Evolutionary conservation across 164 flowering plant genomes (phyloP), one percentile per base, ranked within the genome.

Genomic region (Aristolochia contorta): DNA sequence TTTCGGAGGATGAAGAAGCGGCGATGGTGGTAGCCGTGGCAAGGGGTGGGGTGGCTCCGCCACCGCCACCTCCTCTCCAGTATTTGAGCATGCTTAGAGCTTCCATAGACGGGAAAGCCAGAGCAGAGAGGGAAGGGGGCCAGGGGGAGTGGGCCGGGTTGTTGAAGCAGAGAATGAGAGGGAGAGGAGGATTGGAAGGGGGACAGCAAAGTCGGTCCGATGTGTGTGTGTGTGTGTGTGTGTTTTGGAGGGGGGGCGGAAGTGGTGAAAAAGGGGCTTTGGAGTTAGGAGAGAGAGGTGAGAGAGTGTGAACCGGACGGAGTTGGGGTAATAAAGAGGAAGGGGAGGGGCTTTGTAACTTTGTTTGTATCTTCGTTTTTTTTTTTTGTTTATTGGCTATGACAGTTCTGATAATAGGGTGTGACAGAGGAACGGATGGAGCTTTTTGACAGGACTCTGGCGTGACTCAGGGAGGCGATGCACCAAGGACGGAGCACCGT

Each of bases 21-120:
- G 60, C 59, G 24, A 54, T 47, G 45, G 69, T 67, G 22, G 80
- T 65, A 54, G 67, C 57, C 20, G 67, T 30, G 30, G 68, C 32
- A 56, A 70, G 21, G 64, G 71, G 41, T 47, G 64, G 12, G 24
- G 14, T 63, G 13, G 21, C 47, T 24, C 56, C 16, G 20, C 19
- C 63, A 21, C 69, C 74, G 19, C 74, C 76, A 24, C 67, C 73
- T 18, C 74, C 78, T 57, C 78, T 72, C 93, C 95, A 87, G 78
- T 83, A 85, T 71, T 82, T 92, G 77, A 89, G 96, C 65, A 92
- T 72, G 72, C 86, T 89, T 69, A 89, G 82, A 68, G 87, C 85
- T 74, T 92, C 98, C 98, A 92, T 92, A 27, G 90, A 84, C 56
- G 96, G 96, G 81, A 91, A 77, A 89, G 98, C 96, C 91, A 91